phyloP scores from a whole-genome alignment of 1,284 basidiomycete genomes.

The Austropuccinia psidii region DNA sequence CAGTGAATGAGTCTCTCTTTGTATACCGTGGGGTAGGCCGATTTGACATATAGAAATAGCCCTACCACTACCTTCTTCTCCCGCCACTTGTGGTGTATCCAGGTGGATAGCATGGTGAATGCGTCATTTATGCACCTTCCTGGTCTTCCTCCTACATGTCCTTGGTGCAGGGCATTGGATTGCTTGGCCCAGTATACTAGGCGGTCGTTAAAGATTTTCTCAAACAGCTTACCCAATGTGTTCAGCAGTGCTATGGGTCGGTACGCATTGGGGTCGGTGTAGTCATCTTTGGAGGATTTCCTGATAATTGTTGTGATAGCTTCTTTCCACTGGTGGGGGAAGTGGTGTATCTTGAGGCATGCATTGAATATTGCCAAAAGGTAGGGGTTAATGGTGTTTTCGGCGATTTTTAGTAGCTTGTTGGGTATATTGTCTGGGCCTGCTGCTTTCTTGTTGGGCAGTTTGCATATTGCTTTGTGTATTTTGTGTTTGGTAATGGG shows the following conservation, averaged over 20 bases:
- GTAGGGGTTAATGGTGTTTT: background rate
- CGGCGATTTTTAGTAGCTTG: background rate
- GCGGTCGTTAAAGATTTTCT: background rate
- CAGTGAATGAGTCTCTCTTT: background rate
- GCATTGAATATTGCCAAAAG: background rate
- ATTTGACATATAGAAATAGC: slow-evolving; percentile 9
- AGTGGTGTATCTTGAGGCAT: background rate
- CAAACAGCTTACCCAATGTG: slow-evolving; percentile 9
- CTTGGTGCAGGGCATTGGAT: background rate
- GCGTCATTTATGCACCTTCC: background rate
- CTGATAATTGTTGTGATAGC: slow-evolving; percentile 12
- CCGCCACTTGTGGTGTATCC: background rate
- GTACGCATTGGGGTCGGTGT: background rate
- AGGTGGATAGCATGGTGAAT: background rate
- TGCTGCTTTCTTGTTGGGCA: slow-evolving; percentile 2
- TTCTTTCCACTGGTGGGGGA: background rate
- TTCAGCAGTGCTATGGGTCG: background rate
- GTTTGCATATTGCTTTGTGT: background rate
- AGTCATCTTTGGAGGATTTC: slow-evolving; percentile 2
- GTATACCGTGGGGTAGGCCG: slow-evolving; percentile 3
- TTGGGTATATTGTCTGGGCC: background rate
- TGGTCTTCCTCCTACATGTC: background rate
- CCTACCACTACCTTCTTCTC: background rate
- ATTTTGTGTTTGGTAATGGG: background rate
- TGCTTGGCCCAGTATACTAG: background rate